Base-by-base conservation (phyloP, 2,329 filamentous ascomycete species). In the Ramularia endophylla region DNA sequence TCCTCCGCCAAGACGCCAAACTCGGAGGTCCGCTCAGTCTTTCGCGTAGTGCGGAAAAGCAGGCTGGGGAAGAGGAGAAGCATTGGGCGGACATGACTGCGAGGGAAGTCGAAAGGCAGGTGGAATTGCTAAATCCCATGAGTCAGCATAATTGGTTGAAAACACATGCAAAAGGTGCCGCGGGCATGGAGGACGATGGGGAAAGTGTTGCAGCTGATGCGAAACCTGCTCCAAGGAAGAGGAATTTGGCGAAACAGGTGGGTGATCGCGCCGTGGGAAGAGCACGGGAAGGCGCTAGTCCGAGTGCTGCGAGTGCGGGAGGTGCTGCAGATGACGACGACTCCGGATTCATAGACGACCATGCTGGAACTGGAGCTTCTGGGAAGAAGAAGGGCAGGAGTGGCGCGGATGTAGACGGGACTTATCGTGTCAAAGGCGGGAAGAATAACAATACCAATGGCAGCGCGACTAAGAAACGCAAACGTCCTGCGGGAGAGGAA, bases 81-180 rank as follows among this genome's bases (percentile, higher is more conserved):
- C 64, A 50, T 58, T 54, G 55, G 46, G 60, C 62, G 42, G 66
- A 59, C 5, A 44, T 62, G 36, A 69, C 57, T 32, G 62, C 71
- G 30, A 69, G 72, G 54, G 61, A 67, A 38, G 66, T 71, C 43
- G 70, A 78, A 25, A 51, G 60, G 18, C 56, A 60, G 38, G 63
- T 72, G 31, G 73, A 80, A 41, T 65, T 87, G 17, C 77, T 77
- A 38, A 97, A 97, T 61, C 88, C 89, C 0, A 85, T 87, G 30
- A 94, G 86, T 44, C 89, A 95, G 3, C 94, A 94, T 68, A 95
- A 94, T 64, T 98, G 92, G 92, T 77, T 98, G 9, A 56, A 55
- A 40, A 51, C 53, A 18, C 58, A 63, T 40, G 44, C 43, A 2
- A 52, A 51, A 28, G 47, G 46, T 12, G 43, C 47, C 15, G 52